Base-by-base conservation (phyloP, 805 yeast species). In the Saturnispora zaruensis region DNA sequence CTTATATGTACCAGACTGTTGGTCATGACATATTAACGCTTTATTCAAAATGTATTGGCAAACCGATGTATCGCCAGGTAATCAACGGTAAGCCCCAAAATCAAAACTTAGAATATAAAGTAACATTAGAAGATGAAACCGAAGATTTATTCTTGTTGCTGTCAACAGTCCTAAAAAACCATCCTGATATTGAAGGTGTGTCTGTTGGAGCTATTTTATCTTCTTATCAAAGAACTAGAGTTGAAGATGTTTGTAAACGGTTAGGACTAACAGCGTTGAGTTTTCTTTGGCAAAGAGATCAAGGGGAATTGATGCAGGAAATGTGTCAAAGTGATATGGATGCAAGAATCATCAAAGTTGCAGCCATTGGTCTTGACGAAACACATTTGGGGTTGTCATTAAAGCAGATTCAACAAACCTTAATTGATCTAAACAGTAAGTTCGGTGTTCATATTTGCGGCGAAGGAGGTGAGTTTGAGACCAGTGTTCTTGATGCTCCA, bases 401-500 rank as follows among this genome's bases (percentile, higher is more conserved):
- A 41, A 76, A 72, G 4, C 76, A 85, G 53, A 69, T 84, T 55
- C 76, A 75, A 49, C 84, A 87, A 1, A 74, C 69, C 0, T 65
- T 93, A 61, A 55, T 70, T 11, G 69, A 70, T 37, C 68, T 90
- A 53, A 84, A 89, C 62, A 52, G 62, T 8, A 67, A 70, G 64
- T 90, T 78, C 66, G 95, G 90, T 2, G 86, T 90, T 13, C 96
- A 91, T 64, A 81, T 93, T 0, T 93, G 99, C 69, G 99, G 99
- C 13, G 99, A 93, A 70, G 99, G 99, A 32, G 99, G 99, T 1
- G 99, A 93, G 65, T 93, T 88, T 65, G 99, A 93, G 64, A 84
- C 96, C 0, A 69, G 91, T 57, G 98, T 91, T 2, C 70, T 93
- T 26, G 96, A 93, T 65, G 87, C 95, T 1, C 95, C 96, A 0